phyloP scores from a whole-genome alignment of 148 eudicot genomes.

The Arctostaphylos glauca region DNA sequence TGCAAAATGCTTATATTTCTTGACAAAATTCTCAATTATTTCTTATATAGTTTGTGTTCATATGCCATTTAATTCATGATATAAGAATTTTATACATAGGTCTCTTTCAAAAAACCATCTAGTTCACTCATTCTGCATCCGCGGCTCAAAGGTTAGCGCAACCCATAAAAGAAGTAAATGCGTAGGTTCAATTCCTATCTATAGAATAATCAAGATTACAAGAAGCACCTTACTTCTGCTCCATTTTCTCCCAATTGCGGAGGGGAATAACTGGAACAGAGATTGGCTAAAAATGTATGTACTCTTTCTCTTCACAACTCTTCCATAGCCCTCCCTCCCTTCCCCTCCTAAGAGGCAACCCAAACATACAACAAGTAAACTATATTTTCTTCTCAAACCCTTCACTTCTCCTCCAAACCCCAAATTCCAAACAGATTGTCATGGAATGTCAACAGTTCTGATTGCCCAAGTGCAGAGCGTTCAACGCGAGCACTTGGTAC shows the following conservation, averaged over 20 bases:
- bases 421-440: neutral
- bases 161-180: no score
- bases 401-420: neutral
- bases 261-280: neutral
- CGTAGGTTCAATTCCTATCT: no score
- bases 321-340: neutral
- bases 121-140: no score
- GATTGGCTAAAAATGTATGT: neutral
- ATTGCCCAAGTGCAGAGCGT: neutral
- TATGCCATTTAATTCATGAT: neutral
- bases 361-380: neutral
- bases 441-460: neutral
- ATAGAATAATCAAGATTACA: neutral
- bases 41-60: neutral
- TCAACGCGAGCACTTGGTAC: neutral
- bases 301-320: neutral
- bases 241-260: neutral
- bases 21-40: neutral
- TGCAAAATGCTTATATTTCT: neutral
- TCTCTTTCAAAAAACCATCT: no score
- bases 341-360: neutral
- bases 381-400: neutral
- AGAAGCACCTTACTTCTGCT: neutral
- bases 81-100: neutral
- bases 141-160: no score